Evolutionary conservation across 257 asterid species (phyloP), one percentile per base, ranked within the genome.

Genomic region (Nicotiana tabacum): DNA sequence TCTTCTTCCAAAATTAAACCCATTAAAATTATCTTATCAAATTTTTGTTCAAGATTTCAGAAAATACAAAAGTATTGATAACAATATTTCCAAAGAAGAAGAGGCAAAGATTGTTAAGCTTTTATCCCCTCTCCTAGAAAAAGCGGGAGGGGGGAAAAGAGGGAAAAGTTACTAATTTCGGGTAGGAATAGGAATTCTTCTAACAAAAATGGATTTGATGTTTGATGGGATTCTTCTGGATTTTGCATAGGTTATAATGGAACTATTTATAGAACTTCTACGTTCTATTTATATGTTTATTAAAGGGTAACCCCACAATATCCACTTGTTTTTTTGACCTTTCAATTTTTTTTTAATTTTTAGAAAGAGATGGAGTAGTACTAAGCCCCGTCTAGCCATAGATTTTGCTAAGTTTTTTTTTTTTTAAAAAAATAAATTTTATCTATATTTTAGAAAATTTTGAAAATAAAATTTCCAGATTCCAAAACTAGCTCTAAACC

Each of bases 1-100:
- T 80, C 84, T 67, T 83, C 87, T 77, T 81, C 86, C 57, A 83
- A 56, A 74, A 86, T 84, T 76, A 86, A 83, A 76, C 86, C 81
- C 89, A 88, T 43, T 43, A 9, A 43, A 43, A 43, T 43, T 43
- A 8, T 43, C 51, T 39, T 39, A 39, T 43, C 51, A 43, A 39
- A 43, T 2, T 30, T 13, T 64, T 64, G 69, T 24, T 18, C 11
- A n/a, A 65, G 70, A 53, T 53, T 53, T 53, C 58, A 53, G 17
- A 53, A 53, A 53, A 29, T 29, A 29, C 30, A 29, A 29, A 29
- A 29, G 30, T 29, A 29, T 29, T 1, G 10, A 39, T 39, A 39
- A 39, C 46, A 39, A 39, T 39, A 39, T 39, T 7, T 51, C 2
- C 57, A 51, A 56, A 56, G 21, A 55, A 56, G 21, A 56, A 51